These are phyloP conservation scores for Calonectria pauciramosa DNA, from an alignment of 2,329 filamentous ascomycete genomes.

Conservation along the genomic window DNA sequence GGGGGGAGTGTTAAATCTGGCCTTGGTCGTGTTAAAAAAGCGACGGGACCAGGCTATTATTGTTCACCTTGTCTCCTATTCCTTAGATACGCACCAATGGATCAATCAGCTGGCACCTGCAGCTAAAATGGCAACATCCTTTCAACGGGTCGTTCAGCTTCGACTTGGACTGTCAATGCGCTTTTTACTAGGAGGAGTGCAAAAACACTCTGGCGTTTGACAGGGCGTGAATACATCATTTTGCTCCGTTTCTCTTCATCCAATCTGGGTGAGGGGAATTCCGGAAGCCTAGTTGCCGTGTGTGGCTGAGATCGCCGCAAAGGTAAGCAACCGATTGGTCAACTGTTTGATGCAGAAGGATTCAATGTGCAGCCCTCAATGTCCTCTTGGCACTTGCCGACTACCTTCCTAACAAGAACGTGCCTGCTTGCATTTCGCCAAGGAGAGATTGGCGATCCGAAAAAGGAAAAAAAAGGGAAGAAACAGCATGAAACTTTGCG, in stretches of 20 bases:
- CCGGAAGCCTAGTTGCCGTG: not conserved
- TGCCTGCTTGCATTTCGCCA: not conserved
- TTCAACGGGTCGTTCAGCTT: not conserved
- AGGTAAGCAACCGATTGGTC: conserved; percentile 1
- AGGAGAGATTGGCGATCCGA: not conserved
- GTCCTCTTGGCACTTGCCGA: not conserved
- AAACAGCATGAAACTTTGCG: not conserved
- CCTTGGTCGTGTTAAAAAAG: not conserved
- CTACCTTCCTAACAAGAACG: not conserved
- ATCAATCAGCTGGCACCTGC: not conserved
- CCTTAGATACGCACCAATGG: not conserved
- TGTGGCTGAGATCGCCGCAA: not conserved
- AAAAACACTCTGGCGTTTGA: not conserved
- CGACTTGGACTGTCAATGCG: not conserved
- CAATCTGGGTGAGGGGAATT: too few relatives aligned
- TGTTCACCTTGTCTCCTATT: not conserved
- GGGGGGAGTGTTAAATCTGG: not conserved
- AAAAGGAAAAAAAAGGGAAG: not conserved
- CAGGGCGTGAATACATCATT: not conserved
- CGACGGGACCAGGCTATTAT: not conserved
- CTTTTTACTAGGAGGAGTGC: not conserved
- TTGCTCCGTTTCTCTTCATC: too few relatives aligned
- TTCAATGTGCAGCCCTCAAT: not conserved
- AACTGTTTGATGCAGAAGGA: not conserved
- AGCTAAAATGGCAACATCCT: too few relatives aligned